Conservation (phyloP, 331 rosid genomes). For the Malus hybrid region DNA sequence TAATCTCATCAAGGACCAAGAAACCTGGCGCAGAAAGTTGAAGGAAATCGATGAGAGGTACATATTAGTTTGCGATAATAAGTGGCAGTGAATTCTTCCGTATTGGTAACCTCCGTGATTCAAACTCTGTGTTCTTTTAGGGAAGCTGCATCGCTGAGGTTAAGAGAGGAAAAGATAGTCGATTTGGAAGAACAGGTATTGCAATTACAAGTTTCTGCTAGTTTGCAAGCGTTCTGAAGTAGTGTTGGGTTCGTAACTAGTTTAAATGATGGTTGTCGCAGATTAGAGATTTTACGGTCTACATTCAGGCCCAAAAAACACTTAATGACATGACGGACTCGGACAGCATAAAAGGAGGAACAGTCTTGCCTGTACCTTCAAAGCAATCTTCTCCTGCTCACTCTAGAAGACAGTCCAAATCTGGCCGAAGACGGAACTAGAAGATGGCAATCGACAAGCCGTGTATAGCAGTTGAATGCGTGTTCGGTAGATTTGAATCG, state of each 20-base stretch:
- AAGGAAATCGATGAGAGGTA: slow-evolving; percentile 82
- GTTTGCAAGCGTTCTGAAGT: neutral
- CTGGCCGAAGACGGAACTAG: slow-evolving; percentile 67
- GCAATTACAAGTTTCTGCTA: neutral
- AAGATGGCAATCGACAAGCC: neutral
- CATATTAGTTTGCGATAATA: neutral
- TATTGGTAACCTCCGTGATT: neutral
- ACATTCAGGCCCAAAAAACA: slow-evolving; percentile 68
- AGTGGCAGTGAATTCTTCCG: neutral
- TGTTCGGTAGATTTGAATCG: neutral
- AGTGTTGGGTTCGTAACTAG: slow-evolving; percentile 1
- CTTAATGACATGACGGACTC: slow-evolving; percentile 56
- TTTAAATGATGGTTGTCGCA: slow-evolving; percentile 28
- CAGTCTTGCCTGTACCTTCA: slow-evolving; percentile 59
- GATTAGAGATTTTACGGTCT: slow-evolving; percentile 79
- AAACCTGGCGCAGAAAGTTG: slow-evolving; percentile 42
- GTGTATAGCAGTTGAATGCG: neutral
- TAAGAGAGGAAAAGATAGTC: slow-evolving; percentile 42
- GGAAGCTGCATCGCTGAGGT: slow-evolving; percentile 45
- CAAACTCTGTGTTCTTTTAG: slow-evolving; percentile 38
- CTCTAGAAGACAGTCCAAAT: slow-evolving; percentile 47
- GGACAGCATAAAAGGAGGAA: slow-evolving; percentile 75
- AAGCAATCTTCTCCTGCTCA: slow-evolving; percentile 51
- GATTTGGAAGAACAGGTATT: slow-evolving; percentile 94
- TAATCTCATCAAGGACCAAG: slow-evolving; percentile 73